Evolutionary conservation across 257 asterid genomes (phyloP).

Genomic region (Petrea volubilis): DNA sequence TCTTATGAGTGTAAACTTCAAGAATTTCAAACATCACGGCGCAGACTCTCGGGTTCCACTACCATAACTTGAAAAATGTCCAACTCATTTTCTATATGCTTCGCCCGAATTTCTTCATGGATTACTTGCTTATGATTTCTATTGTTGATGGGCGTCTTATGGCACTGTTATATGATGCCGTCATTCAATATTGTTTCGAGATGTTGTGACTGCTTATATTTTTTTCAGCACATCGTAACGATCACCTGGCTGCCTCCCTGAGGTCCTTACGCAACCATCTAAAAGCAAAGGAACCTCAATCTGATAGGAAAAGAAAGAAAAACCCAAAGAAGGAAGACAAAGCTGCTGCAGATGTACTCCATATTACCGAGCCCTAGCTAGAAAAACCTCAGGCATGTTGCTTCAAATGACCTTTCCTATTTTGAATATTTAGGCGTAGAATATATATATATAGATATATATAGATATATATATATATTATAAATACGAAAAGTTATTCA

Average conservation of each 20-base stretch:
- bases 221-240: slow-evolving; percentile 83
- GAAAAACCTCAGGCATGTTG: neutral
- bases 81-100: neutral
- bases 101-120: neutral
- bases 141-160: neutral
- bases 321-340: slow-evolving; percentile 47
- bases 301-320: slow-evolving; percentile 80
- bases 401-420: too few relatives aligned
- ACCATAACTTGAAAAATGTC: neutral
- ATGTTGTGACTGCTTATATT: slow-evolving; percentile 8
- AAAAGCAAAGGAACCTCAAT: slow-evolving; percentile 73
- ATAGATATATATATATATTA: too few relatives aligned
- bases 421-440: too few relatives aligned
- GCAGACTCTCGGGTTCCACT: neutral
- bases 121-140: neutral
- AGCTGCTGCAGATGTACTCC: slow-evolving; percentile 39
- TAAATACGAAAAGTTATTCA: too few relatives aligned
- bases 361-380: slow-evolving; percentile 44
- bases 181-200: neutral
- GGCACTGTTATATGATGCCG: neutral
- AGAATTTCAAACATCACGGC: neutral
- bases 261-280: slow-evolving; percentile 67
- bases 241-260: slow-evolving; percentile 65
- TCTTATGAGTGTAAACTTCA: neutral
- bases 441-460: too few relatives aligned